Conservation (phyloP, 2,329 filamentous ascomycete genomes). For the Fusarium sp. region DNA sequence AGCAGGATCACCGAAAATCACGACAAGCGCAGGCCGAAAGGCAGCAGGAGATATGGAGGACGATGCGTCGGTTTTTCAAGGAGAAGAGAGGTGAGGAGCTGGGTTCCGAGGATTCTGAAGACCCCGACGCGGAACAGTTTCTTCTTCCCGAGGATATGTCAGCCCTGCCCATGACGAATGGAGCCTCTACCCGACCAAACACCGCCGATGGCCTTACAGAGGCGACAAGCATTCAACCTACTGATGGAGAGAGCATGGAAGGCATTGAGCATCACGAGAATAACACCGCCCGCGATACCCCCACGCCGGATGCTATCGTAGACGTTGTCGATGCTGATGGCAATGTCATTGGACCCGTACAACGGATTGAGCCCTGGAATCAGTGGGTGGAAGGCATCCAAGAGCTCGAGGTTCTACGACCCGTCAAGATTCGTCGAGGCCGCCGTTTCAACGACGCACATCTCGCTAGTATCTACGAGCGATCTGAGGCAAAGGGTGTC, state of each 20-base stretch:
- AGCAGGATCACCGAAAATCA: constrained; percentile 45
- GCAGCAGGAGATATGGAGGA: constrained; percentile 41
- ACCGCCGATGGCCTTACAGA: constrained; percentile 1
- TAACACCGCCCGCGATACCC: neutral
- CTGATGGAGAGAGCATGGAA: constrained; percentile 32
- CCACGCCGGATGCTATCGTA: constrained; percentile 40
- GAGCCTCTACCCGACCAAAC: constrained; percentile 4
- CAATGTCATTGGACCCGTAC: constrained; percentile 50
- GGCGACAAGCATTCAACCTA: neutral
- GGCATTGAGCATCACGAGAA: constrained; percentile 29
- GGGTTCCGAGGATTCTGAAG: constrained; percentile 22
- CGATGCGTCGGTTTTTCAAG: constrained; percentile 49
- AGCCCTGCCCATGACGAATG: constrained; percentile 25
- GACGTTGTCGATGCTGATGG: constrained; percentile 51
- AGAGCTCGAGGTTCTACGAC: constrained; percentile 50
- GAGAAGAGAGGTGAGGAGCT: constrained; percentile 43
- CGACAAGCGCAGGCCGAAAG: constrained; percentile 44
- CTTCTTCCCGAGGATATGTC: constrained; percentile 21
- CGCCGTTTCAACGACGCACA: constrained; percentile 53
- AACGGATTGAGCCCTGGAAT: constrained; percentile 51
- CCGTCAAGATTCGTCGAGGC: constrained; percentile 53
- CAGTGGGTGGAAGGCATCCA: constrained; percentile 52
- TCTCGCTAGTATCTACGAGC: constrained; percentile 53
- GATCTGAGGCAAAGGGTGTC: constrained; percentile 52
- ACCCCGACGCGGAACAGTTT: constrained; percentile 27